A percentile compares a stretch with the other conserved stretches of the same genome.
phyloP scores from a whole-genome alignment of 129 eudicot genomes.

The Deinandra increscens region DNA sequence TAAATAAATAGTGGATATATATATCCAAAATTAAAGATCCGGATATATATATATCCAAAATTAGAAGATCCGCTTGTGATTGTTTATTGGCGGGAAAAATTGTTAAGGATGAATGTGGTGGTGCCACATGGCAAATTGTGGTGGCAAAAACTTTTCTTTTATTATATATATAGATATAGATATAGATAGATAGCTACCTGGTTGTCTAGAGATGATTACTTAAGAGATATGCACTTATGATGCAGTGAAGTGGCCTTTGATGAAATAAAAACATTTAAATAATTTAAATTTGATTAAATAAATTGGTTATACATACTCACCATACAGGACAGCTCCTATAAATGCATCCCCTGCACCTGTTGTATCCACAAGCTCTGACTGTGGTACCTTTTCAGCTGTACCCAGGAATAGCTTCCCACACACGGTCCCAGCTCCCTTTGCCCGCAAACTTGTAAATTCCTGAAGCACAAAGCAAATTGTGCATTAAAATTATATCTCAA shows the following conservation, averaged over 20 bases:
- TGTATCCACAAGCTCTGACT: constrained; percentile 82
- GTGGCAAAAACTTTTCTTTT: no score
- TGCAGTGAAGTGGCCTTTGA: background rate
- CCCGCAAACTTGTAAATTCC: constrained; percentile 48
- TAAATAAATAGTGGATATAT: no score
- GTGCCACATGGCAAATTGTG: no score
- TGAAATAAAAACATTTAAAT: background rate
- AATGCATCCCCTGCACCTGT: constrained; percentile 99
- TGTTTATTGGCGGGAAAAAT: no score
- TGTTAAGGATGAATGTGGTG: no score
- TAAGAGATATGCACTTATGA: background rate
- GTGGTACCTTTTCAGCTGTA: constrained; percentile 86
- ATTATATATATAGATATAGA: no score
- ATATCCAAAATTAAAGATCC: no score
- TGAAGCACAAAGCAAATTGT: constrained; percentile 22
- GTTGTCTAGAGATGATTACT: no score
- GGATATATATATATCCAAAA: no score
- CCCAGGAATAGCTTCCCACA: constrained; percentile 68
- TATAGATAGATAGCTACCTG: no score
- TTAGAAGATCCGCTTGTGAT: no score
- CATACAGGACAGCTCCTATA: constrained; percentile 89
- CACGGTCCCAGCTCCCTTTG: constrained; percentile 63
- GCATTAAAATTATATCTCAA: background rate
- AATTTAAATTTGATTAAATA: background rate
- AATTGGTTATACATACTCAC: constrained; percentile 38